Base-by-base conservation (phyloP, 179 eudicot genomes). In the Amaranthus tricolor region DNA sequence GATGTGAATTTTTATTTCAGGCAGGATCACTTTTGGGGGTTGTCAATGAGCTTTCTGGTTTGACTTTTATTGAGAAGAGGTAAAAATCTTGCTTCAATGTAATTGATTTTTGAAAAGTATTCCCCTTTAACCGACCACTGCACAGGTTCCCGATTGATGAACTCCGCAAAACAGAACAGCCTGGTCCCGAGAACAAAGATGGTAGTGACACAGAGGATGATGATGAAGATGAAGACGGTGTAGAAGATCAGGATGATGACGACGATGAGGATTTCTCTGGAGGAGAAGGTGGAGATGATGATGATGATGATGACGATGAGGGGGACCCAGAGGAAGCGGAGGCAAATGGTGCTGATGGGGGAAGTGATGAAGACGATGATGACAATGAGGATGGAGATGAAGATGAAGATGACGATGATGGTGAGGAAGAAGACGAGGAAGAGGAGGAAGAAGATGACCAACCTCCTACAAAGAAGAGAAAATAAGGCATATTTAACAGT, bases 381-480 rank as follows among this genome's bases (percentile, higher is more conserved):
- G 90, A 71, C 0, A 86, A 75, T 0, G 85, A 64, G 0, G 81
- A 80, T 0, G 84, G 70, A 6, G 88, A 78, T 0, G 88, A 73
- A 0, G 88, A 74, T 0, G 90, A 68, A 0, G 89, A 79, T 0
- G 85, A 67, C 0, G 83, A 81, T 0, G 83, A 73, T 7, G 86
- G 71, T 0, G 86, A 76, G 0, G 78, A 76, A 17, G 77, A 76
- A 0, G 87, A 88, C 4, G 89, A 87, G 6, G 89, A 89, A 5
- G 40, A 31, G 40, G 89, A 87, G 44, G 91, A 88, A 6, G 91
- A 86, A n/a, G 90, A 89, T 6, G 92, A 88, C 45, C 87, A 87
- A 76, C 93, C 91, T 64, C 93, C 93, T 13, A 79, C 89, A 56
- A 89, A 89, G 86, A 87, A 82, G 89, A 87, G 84, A 76, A 89